These are phyloP conservation scores for Phaeotremella skinneri DNA, from an alignment of 768 basidiomycete genomes.

Conservation along the genomic window DNA sequence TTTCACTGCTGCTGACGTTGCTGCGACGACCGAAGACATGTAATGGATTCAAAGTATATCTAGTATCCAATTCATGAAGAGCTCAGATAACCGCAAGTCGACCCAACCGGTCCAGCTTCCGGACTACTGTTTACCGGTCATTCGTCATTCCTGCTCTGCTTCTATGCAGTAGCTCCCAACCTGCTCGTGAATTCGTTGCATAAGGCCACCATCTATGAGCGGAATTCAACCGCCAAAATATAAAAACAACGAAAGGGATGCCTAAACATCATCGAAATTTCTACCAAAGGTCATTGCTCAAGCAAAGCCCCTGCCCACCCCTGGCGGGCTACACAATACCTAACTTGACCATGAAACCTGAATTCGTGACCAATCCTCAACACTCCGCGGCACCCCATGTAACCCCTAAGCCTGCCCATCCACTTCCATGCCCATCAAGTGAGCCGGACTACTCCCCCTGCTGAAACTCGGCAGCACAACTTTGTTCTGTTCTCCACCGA, in stretches of 20 bases:
- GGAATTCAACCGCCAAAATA: not conserved
- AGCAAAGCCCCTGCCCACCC: no score
- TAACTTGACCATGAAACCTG: not conserved
- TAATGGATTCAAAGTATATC: not conserved
- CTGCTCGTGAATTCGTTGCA: not conserved
- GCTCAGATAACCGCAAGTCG: not conserved
- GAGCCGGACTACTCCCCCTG: constrained; percentile 39
- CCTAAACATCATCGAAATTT: no score
- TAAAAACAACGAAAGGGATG: no score
- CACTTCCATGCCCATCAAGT: constrained; percentile 46
- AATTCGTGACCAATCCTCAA: not conserved
- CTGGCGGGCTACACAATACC: no score
- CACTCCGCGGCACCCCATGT: not conserved
- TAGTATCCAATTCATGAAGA: not conserved
- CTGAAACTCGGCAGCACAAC: constrained; percentile 42
- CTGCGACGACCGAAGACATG: not conserved
- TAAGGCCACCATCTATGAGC: not conserved
- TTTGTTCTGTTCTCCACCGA: constrained; percentile 21
- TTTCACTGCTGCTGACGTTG: constrained; percentile 4
- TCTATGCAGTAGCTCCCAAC: no score
- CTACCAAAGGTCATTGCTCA: no score
- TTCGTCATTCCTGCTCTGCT: no score
- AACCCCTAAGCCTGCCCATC: constrained; percentile 39
- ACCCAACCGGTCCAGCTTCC: not conserved
- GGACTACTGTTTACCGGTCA: no score